Conservation (phyloP, 768 basidiomycete species). For the Kwoniella dendrophila region DNA sequence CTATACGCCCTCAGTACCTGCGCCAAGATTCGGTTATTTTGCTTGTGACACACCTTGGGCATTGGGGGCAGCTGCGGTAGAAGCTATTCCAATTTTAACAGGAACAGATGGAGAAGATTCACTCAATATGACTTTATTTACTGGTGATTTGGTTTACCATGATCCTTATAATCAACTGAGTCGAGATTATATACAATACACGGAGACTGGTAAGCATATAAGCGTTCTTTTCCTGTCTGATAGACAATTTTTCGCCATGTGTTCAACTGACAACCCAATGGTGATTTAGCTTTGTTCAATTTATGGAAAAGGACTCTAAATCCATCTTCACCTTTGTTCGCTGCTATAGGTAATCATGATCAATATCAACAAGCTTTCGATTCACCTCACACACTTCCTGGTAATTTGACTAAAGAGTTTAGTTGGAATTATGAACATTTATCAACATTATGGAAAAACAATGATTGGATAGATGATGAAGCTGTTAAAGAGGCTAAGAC, state of each 20-base stretch:
- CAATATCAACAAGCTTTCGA: constrained; percentile 63
- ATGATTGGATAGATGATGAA: constrained; percentile 68
- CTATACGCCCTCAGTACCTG: constrained; percentile 63
- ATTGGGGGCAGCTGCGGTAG: constrained; percentile 64
- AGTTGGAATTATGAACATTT: constrained; percentile 74
- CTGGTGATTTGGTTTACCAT: constrained; percentile 74
- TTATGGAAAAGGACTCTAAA: constrained; percentile 67
- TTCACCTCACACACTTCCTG: constrained; percentile 29
- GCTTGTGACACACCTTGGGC: constrained; percentile 69
- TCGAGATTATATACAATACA: constrained; percentile 13
- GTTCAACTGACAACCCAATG: neutral
- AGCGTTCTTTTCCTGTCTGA: neutral
- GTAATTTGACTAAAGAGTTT: constrained; percentile 26
- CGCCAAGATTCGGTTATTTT: constrained; percentile 71
- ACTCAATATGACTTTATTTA: constrained; percentile 69
- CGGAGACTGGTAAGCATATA: constrained; percentile 16
- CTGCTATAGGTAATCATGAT: constrained; percentile 76
- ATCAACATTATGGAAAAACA: constrained; percentile 69
- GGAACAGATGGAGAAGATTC: constrained; percentile 63
- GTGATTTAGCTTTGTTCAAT: constrained; percentile 62
- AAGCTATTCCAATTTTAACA: constrained; percentile 70
- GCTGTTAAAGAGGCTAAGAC: constrained; percentile 65
- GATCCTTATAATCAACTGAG: constrained; percentile 66
- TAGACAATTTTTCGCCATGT: neutral
- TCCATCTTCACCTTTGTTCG: constrained; percentile 69